A percentile compares a stretch with the other conserved stretches of the same genome.
Evolutionary conservation across 1,284 basidiomycete species (phyloP).

Genomic region (Sporisorium graminicola): DNA sequence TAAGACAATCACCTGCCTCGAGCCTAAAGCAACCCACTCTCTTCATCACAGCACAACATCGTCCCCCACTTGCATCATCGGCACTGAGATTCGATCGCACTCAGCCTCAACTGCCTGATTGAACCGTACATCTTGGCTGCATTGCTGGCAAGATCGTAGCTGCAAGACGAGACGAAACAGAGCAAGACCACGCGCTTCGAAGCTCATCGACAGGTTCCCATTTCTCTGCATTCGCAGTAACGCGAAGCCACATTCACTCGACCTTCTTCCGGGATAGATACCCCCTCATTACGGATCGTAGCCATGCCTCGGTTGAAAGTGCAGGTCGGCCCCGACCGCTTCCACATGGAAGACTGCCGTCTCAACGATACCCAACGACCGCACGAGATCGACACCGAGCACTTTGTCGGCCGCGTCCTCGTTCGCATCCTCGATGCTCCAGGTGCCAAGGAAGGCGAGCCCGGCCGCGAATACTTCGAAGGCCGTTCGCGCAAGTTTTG

Average conservation of each 20-base stretch:
- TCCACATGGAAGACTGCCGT: conserved; percentile 66
- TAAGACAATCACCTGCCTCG: background rate
- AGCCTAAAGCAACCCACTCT: background rate
- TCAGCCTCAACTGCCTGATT: background rate
- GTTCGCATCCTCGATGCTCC: conserved; percentile 70
- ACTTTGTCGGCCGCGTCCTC: conserved; percentile 70
- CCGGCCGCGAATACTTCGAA: conserved; percentile 65
- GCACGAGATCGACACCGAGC: conserved; percentile 70
- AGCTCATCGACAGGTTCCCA: background rate
- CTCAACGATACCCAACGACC: conserved; percentile 69
- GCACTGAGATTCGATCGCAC: background rate
- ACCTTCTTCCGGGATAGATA: too few relatives aligned
- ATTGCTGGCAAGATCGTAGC: background rate
- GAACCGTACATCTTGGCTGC: background rate
- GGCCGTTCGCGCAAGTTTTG: conserved; percentile 70
- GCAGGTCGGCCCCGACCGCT: conserved; percentile 69
- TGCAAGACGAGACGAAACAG: background rate
- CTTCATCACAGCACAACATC: background rate
- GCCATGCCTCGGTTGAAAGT: conserved; percentile 67
- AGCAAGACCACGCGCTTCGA: background rate
- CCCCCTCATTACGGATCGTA: too few relatives aligned
- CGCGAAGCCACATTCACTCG: too few relatives aligned
- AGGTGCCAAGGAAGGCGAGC: conserved; percentile 64
- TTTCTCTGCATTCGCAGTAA: too few relatives aligned
- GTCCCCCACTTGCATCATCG: conserved; percentile 9